Evolutionary conservation across 2,329 filamentous ascomycete species (phyloP), one percentile per base, ranked within the genome.

Genomic region (Plenodomus tracheiphilus): DNA sequence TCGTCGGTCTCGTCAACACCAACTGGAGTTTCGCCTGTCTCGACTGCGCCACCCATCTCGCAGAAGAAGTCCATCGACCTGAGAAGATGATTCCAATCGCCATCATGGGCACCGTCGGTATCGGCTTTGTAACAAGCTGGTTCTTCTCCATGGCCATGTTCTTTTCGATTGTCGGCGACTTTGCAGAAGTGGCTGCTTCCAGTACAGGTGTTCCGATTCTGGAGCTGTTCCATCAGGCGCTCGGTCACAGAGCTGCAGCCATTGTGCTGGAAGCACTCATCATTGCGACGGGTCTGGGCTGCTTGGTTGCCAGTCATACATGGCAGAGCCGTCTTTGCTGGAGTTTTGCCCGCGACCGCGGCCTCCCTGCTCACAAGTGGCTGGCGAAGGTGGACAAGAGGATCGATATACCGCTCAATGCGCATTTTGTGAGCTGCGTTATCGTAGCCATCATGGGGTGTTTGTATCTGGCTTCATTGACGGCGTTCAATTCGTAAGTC

Each of bases 261-360:
- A 76, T 79, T 46, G 72, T 75, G 1, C 65, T 81, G 10, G 75
- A 79, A 53, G 64, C 66, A 0, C 56, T 80, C 42, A 72, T 81
- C 52, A 69, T 80, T 19, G 73, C 73, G 5, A 79, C 78, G 0
- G 77, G 77, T 1, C 58, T 79, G 42, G 76, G 77, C 15, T 79
- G 77, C 53, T 61, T 76, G 43, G 71, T 79, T 39, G 73, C 77
- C 3, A 72, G 69, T 46, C 77, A 81, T 46, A 80, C 78, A 4
- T 81, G 77, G 74, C 77, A 80, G 56, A 76, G 74, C 28, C 71
- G 79, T 1, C 68, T 81, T 7, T 77, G 75, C 49, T 81, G 79
- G 79, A 78, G 76, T 16, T 81, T 82, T 56, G 78, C 80, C 9
- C 71, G 79, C 4, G 80, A 82, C 56, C 62, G 70, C 13, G 79